Evolutionary conservation across 768 basidiomycete genomes (phyloP), one percentile per base, ranked within the genome.

Genomic region (Rhizopogon vulgaris): DNA sequence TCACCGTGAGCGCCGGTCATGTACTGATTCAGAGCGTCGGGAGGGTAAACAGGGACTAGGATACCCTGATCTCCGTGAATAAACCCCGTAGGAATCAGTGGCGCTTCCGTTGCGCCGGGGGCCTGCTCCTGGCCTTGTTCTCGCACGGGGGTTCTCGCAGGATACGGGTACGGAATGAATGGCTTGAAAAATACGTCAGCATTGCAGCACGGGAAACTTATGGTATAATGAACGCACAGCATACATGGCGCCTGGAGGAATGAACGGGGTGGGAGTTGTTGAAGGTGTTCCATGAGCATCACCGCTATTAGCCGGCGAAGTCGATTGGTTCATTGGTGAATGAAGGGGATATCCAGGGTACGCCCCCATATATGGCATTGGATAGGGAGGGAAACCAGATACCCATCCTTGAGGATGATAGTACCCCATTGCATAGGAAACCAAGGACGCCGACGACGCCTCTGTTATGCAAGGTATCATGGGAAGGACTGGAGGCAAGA

Each of bases 41-140:
- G 81, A 24, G 77, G 78, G 61, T 89, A 88, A 30, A 87, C 76
- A 22, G 87, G 78, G 38, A 87, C 78, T 27, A 88, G 72, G n/a
- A 79, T 79, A 4, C 87, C 85, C 47, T 84, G 82, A 51, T 86
- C 83, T 50, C 82, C 81, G 54, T 87, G 84, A 49, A 85, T 78
- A 60, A 87, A 89, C 2, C 84, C 83, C 0, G 81, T 78, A 1
- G 85, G 81, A 40, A 77, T 70, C 10, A 86, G 68, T 15, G 86
- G 84, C 4, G 84, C 75, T 58, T 82, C 79, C 30, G 56, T 17
- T 46, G 39, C 63, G 60, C 48, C 58, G 32, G 43, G 45, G 51
- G 11, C 38, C 38, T 24, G 53, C 38, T 51, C 66, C 64, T 6
- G 52, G 41, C 24, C 18, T 34, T 34, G 45, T 7, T 46, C 45